Evolutionary conservation across 805 yeast species (phyloP).

Genomic region (Metschnikowia baotianmanensis): DNA sequence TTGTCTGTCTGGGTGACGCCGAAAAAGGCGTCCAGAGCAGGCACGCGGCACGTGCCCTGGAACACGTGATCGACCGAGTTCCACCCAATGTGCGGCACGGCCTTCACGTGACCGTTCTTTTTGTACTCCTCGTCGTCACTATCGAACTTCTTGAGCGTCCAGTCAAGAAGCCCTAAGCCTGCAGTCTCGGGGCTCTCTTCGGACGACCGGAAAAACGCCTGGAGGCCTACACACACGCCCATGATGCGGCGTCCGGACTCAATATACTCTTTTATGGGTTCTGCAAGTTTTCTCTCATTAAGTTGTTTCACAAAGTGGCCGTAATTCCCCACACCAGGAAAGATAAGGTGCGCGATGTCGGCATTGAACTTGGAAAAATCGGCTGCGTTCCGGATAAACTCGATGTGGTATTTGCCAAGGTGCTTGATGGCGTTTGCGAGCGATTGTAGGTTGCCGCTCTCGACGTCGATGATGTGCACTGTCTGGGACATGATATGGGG

Average conservation of each 20-base stretch:
- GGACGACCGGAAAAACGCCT: conserved; percentile 72
- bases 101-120: conserved; percentile 45
- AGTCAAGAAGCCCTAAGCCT: conserved; percentile 48
- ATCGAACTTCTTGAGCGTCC: conserved; percentile 54
- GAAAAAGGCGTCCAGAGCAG: conserved; percentile 41
- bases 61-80: conserved; percentile 46
- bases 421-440: conserved; percentile 79
- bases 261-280: conserved; percentile 66
- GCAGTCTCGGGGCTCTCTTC: conserved; percentile 62
- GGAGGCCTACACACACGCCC: conserved; percentile 98
- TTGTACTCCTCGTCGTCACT: conserved; percentile 33
- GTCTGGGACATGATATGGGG: conserved; percentile 4
- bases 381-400: conserved; percentile 54
- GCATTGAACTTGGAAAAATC: conserved; percentile 46
- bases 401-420: conserved; percentile 65
- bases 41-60: conserved; percentile 23
- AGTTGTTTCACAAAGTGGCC: conserved; percentile 87
- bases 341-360: conserved; percentile 56
- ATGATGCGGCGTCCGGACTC: conserved; percentile 78
- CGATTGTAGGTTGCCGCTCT: conserved; percentile 91
- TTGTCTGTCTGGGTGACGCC: conserved; percentile 65
- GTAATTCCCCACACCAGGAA: conserved; percentile 97
- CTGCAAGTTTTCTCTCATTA: conserved; percentile 55
- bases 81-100: conserved; percentile 99
- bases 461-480: conserved; percentile 80